Evolutionary conservation across 2,329 filamentous ascomycete genomes (phyloP).

Genomic region (Sporothrix phasma): DNA sequence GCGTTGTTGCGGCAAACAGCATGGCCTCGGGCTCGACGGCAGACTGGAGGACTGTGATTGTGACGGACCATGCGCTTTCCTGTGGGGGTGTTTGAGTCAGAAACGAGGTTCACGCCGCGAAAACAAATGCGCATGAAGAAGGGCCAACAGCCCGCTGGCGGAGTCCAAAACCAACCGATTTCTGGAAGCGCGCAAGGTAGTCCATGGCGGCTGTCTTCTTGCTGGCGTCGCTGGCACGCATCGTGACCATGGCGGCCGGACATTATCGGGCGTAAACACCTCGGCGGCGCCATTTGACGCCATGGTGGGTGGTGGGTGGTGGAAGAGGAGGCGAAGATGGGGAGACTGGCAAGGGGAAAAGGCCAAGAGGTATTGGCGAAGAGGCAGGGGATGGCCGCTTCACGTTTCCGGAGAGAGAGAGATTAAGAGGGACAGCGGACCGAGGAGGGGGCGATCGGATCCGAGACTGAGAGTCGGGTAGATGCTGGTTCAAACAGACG

Average conservation of each 20-base stretch:
- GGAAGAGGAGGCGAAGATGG: background rate
- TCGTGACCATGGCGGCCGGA: constrained; percentile 78
- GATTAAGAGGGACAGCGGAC: background rate
- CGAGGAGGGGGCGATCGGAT: background rate
- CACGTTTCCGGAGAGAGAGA: background rate
- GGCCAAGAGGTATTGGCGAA: no score
- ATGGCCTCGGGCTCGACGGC: constrained; percentile 74
- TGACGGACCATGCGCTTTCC: constrained; percentile 85
- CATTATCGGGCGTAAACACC: constrained; percentile 62
- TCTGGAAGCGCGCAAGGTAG: constrained; percentile 91
- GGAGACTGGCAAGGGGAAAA: no score
- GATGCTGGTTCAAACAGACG: background rate
- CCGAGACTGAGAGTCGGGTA: background rate
- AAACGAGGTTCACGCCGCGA: no score
- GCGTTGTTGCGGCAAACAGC: constrained; percentile 89
- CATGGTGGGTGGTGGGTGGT: constrained; percentile 40
- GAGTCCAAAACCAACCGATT: constrained; percentile 66
- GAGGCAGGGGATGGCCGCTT: background rate
- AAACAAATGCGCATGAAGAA: no score
- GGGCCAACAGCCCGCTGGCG: background rate
- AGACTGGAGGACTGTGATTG: constrained; percentile 77
- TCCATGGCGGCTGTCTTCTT: constrained; percentile 80
- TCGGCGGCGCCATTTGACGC: constrained; percentile 55
- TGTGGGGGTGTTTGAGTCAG: constrained; percentile 29
- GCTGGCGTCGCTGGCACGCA: constrained; percentile 74